Percentiles rank a stretch among this genome's conserved stretches.
phyloP scores from a whole-genome alignment of 257 asterid genomes.

The Solanum bulbocastanum region DNA sequence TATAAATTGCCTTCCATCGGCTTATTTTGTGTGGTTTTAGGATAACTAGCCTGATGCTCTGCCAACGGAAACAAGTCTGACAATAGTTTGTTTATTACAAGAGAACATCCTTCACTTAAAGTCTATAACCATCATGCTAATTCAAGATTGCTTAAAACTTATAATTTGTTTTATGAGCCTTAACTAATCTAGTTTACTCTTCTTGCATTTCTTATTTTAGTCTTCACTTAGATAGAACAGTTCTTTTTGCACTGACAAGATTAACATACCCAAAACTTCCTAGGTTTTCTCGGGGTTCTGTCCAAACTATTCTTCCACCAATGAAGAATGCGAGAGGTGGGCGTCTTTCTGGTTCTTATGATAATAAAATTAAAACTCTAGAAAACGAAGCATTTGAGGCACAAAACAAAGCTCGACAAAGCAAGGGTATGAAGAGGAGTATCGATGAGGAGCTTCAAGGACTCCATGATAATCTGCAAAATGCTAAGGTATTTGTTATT shows the following conservation, averaged over 20 bases:
- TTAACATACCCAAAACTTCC: neutral
- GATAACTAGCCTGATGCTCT: neutral
- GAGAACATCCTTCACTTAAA: neutral
- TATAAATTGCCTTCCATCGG: neutral
- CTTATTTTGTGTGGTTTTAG: neutral
- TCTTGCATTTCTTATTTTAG: neutral
- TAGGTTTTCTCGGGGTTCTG: conserved; percentile 88
- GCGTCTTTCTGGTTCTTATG: conserved; percentile 89
- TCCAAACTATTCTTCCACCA: conserved; percentile 81
- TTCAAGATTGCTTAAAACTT: neutral
- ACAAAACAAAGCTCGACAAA: conserved; percentile 32
- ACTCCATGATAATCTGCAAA: conserved; percentile 22
- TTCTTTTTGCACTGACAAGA: neutral
- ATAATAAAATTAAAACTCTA: conserved; percentile 41
- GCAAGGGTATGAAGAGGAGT: conserved; percentile 43
- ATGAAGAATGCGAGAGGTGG: conserved; percentile 45
- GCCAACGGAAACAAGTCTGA: neutral
- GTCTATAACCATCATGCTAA: neutral
- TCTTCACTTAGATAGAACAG: neutral
- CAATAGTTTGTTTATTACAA: neutral
- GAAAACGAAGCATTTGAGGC: conserved; percentile 46
- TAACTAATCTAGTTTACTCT: neutral
- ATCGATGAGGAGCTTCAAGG: conserved; percentile 45
- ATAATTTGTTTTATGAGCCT: neutral
- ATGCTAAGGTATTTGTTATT: conserved; percentile 41